Evolutionary conservation across 2,329 filamentous ascomycete species (phyloP).

Genomic region (Alternaria panax): DNA sequence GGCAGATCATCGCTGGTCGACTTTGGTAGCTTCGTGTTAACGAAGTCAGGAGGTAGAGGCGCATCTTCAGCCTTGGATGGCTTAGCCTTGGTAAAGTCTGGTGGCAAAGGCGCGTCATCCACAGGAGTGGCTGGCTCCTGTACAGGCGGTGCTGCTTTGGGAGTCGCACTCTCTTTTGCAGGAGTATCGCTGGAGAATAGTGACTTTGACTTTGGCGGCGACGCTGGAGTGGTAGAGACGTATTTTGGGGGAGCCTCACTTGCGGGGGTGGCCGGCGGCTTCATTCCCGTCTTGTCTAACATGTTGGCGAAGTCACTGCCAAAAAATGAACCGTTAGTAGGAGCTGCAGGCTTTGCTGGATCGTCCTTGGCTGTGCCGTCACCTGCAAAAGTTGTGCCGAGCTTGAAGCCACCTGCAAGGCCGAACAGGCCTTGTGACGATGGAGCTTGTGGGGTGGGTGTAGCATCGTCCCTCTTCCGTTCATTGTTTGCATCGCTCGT

Average conservation of each 20-base stretch:
- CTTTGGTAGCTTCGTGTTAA: slow-evolving; percentile 38
- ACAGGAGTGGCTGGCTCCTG: slow-evolving; percentile 37
- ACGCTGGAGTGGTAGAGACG: slow-evolving; percentile 48
- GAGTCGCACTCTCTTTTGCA: slow-evolving; percentile 28
- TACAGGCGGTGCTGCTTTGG: slow-evolving; percentile 45
- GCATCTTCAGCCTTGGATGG: slow-evolving; percentile 39
- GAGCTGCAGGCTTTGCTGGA: slow-evolving; percentile 57
- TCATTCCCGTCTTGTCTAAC: slow-evolving; percentile 55
- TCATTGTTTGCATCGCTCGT: slow-evolving; percentile 38
- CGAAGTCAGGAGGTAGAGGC: slow-evolving; percentile 48
- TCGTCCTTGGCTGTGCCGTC: slow-evolving; percentile 69
- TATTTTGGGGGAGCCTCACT: slow-evolving; percentile 50
- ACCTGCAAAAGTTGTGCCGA: slow-evolving; percentile 71
- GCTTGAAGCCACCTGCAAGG: slow-evolving; percentile 64
- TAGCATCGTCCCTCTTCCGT: slow-evolving; percentile 45
- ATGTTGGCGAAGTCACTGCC: slow-evolving; percentile 67
- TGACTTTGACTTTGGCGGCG: slow-evolving; percentile 34
- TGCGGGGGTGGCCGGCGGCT: slow-evolving; percentile 46
- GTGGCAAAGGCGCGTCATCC: slow-evolving; percentile 49
- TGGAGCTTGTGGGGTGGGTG: slow-evolving; percentile 43
- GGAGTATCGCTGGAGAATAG: slow-evolving; percentile 31
- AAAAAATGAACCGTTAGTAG: slow-evolving; percentile 64
- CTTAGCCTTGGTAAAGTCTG: slow-evolving; percentile 43
- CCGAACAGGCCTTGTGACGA: slow-evolving; percentile 43
- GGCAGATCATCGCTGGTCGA: slow-evolving; percentile 50